Percentiles rank a stretch among this genome's conserved stretches.
Conservation (phyloP, 306 rosid genomes). For the Cicer yamashitae region DNA sequence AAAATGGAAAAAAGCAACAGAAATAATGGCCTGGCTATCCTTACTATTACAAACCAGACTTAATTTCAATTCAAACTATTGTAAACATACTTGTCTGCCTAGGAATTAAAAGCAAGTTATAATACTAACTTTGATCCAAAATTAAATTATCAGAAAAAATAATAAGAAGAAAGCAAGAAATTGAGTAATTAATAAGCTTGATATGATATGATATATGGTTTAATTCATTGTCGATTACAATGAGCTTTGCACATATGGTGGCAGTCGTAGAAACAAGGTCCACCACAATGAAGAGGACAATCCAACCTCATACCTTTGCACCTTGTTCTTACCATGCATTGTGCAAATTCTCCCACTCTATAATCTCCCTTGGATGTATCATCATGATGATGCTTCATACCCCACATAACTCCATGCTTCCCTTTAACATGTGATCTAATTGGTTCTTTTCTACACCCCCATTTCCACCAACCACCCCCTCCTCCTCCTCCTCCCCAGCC, state of each 20-base stretch:
- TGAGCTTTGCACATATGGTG: conserved; percentile 87
- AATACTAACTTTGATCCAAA: neutral
- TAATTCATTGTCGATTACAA: conserved; percentile 54
- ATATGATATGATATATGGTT: neutral
- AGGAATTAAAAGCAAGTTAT: neutral
- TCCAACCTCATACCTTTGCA: conserved; percentile 85
- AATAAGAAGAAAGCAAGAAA: neutral
- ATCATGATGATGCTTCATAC: conserved; percentile 28
- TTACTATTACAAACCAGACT: too few species aligned
- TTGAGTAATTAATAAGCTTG: neutral
- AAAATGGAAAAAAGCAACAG: too few species aligned
- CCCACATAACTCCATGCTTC: conserved; percentile 32
- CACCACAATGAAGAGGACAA: conserved; percentile 94
- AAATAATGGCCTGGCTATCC: too few species aligned
- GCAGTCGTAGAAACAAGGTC: conserved; percentile 89
- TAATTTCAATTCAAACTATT: neutral
- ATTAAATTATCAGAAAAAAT: neutral
- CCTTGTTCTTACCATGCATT: conserved; percentile 74
- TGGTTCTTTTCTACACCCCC: conserved; percentile 72
- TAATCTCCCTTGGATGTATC: conserved; percentile 51
- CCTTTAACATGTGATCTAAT: conserved; percentile 40
- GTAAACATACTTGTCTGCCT: neutral
- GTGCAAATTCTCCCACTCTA: conserved; percentile 72
- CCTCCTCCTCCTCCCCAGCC: conserved; percentile 80
- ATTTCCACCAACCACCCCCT: conserved; percentile 82